Percentiles rank a stretch among this genome's conserved stretches.
These are phyloP conservation scores for Alternaria sp. DNA, from an alignment of 2,329 filamentous ascomycete species.

Conservation along the genomic window DNA sequence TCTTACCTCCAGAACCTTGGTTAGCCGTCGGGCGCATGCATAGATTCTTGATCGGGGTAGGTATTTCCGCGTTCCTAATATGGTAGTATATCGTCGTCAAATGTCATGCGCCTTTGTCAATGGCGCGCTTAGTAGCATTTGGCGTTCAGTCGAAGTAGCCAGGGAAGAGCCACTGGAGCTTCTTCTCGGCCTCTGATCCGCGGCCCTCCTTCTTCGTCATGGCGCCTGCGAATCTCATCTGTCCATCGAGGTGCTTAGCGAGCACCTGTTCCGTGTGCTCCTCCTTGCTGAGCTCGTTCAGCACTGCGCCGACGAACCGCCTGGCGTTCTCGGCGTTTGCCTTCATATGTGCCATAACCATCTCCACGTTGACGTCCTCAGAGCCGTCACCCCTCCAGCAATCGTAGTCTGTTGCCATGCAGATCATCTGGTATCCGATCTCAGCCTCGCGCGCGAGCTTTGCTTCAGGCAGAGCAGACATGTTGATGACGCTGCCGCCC, in stretches of 20 bases:
- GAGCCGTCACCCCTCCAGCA: constrained; percentile 86
- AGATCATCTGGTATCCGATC: constrained; percentile 97
- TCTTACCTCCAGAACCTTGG: constrained; percentile 3
- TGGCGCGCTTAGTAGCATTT: not conserved
- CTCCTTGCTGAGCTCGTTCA: constrained; percentile 82
- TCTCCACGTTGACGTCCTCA: constrained; percentile 86
- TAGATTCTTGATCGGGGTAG: not conserved
- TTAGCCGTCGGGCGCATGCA: not conserved
- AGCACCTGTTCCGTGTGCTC: constrained; percentile 77
- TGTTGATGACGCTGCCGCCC: constrained; percentile 97
- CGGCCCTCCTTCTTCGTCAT: constrained; percentile 83
- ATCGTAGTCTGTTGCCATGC: constrained; percentile 99
- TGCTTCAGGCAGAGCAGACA: constrained; percentile 93
- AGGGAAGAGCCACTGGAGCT: constrained; percentile 85
- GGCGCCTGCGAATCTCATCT: constrained; percentile 76
- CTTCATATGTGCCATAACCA: constrained; percentile 97
- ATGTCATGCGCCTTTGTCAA: not conserved
- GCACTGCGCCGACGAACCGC: constrained; percentile 81
- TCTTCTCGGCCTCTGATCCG: constrained; percentile 75
- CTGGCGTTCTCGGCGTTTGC: constrained; percentile 89
- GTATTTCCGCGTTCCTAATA: not conserved
- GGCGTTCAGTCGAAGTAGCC: constrained; percentile 66
- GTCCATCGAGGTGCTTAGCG: constrained; percentile 81
- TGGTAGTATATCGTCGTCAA: not conserved
- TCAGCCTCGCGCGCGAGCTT: constrained; percentile 97